phyloP scores from a whole-genome alignment of 495 filamentous ascomycete genomes.

The Lasiosphaeria miniovina region DNA sequence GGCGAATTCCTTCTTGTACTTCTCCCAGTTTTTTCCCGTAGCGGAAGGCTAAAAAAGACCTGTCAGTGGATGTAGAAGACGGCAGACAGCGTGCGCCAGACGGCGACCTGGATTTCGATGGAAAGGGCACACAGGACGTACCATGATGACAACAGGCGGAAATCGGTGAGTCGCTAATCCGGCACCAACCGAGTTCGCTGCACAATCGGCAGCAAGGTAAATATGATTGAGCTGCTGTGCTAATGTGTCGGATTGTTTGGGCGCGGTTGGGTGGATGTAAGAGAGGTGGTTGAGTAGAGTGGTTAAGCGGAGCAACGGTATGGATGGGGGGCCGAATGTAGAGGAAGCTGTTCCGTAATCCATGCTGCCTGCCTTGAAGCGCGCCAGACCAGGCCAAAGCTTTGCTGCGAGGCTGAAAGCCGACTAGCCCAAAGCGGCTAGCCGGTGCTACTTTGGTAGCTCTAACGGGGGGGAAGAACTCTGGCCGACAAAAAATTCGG shows the following conservation, averaged over 20 bases:
- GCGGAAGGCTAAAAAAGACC: slow-evolving; percentile 69
- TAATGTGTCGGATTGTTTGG: neutral
- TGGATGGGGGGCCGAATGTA: slow-evolving; percentile 7
- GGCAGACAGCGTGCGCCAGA: neutral
- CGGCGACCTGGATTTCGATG: neutral
- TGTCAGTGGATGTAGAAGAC: neutral
- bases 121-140: slow-evolving; percentile 14
- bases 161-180: slow-evolving; percentile 2
- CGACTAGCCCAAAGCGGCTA: slow-evolving; percentile 21
- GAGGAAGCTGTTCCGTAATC: slow-evolving; percentile 36
- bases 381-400: slow-evolving; percentile 24
- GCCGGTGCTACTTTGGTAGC: slow-evolving; percentile 1
- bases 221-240: too few relatives aligned
- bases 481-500: slow-evolving; percentile 32
- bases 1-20: slow-evolving; percentile 92
- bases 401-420: slow-evolving; percentile 33
- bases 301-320: slow-evolving; percentile 17
- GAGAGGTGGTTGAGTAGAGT: slow-evolving; percentile 13
- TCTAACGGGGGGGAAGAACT: slow-evolving; percentile 25
- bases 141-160: slow-evolving; percentile 22
- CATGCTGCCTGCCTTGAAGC: slow-evolving; percentile 31
- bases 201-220: neutral
- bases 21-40: slow-evolving; percentile 93
- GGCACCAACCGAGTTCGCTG: neutral
- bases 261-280: slow-evolving; percentile 18